Evolutionary conservation across 2,329 filamentous ascomycete genomes (phyloP).

Genomic region (Ascomycota sp.): DNA sequence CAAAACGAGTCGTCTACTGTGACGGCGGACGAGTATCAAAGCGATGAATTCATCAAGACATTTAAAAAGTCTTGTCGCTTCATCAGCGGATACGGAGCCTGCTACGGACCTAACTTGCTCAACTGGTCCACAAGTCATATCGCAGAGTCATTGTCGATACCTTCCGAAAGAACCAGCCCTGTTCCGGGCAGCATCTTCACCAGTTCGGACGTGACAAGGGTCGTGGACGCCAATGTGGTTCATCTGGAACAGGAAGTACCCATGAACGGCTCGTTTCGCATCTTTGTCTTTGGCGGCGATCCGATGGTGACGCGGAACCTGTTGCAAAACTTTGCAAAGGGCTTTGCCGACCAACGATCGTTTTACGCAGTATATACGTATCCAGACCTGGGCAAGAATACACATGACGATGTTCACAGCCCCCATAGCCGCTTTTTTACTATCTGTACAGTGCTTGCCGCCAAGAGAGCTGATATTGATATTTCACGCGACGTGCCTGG

Average conservation of each 20-base stretch:
- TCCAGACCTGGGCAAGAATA: constrained; percentile 38
- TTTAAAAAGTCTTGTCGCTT: constrained; percentile 89
- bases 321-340: constrained; percentile 46
- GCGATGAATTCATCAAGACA: constrained; percentile 67
- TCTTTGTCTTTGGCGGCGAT: constrained; percentile 69
- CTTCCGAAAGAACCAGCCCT: constrained; percentile 43
- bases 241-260: constrained; percentile 82
- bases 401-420: constrained; percentile 64
- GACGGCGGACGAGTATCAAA: constrained; percentile 10
- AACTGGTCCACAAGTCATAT: constrained; percentile 65
- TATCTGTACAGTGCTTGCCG: constrained; percentile 55
- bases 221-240: constrained; percentile 75
- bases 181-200: constrained; percentile 56
- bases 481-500: constrained; percentile 50
- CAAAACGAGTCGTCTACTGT: constrained; percentile 10
- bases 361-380: constrained; percentile 52
- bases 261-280: constrained; percentile 68
- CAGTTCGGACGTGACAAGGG: constrained; percentile 65
- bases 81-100: constrained; percentile 79
- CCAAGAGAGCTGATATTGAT: constrained; percentile 47
- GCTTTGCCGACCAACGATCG: constrained; percentile 43
- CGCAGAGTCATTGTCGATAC: constrained; percentile 49
- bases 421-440: constrained; percentile 73
- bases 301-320: constrained; percentile 38
- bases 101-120: constrained; percentile 60